Percentiles rank a stretch among this genome's conserved stretches.
Evolutionary conservation across 2,329 filamentous ascomycete species (phyloP).

Genomic region (Fusarium camptoceras): DNA sequence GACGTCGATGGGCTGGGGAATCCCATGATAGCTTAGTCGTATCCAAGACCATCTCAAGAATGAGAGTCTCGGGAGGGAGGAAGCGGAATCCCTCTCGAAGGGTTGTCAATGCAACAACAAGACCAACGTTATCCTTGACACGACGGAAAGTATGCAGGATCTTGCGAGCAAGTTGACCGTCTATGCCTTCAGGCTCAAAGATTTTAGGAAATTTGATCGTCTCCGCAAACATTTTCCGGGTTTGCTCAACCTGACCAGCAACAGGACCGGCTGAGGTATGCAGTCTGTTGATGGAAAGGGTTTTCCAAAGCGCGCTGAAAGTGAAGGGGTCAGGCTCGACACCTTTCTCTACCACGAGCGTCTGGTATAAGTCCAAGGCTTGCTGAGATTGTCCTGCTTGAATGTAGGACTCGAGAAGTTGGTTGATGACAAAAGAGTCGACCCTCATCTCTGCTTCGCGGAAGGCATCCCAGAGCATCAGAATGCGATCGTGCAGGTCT

Average conservation of each 20-base stretch:
- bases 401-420: conserved; percentile 75
- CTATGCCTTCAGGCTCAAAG: conserved; percentile 58
- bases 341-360: conserved; percentile 61
- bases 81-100: conserved; percentile 59
- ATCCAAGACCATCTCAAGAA: conserved; percentile 60
- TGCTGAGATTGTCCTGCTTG: conserved; percentile 66
- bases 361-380: conserved; percentile 67
- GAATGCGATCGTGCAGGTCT: conserved; percentile 67
- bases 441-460: conserved; percentile 72
- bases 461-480: conserved; percentile 72
- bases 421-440: conserved; percentile 83
- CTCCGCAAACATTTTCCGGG: conserved; percentile 60
- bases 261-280: conserved; percentile 48
- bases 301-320: conserved; percentile 75
- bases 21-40: conserved; percentile 59
- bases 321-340: conserved; percentile 75
- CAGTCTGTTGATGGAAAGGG: conserved; percentile 63
- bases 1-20: conserved; percentile 54
- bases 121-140: conserved; percentile 57
- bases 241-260: conserved; percentile 48
- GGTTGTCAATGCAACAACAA: conserved; percentile 59
- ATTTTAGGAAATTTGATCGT: conserved; percentile 62
- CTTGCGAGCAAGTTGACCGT: conserved; percentile 61
- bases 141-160: conserved; percentile 64
- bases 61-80: conserved; percentile 58